phyloP scores from a whole-genome alignment of 768 basidiomycete species.

The Suillus weaverae region DNA sequence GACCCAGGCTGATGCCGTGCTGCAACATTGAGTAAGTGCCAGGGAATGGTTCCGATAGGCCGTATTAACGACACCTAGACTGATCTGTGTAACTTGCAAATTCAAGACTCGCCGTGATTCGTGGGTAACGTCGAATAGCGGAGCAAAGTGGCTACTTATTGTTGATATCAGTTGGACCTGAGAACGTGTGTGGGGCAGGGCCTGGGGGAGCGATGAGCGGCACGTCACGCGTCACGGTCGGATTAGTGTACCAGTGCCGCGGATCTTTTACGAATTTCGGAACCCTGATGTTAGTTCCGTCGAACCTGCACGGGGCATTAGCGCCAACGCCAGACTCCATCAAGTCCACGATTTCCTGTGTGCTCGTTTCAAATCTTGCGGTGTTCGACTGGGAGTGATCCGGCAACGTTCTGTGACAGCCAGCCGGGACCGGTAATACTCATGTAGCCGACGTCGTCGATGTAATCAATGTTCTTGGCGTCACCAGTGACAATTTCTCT shows the following conservation, averaged over 20 bases:
- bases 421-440: background rate
- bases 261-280: background rate
- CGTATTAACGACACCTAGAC: background rate
- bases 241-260: background rate
- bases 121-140: background rate
- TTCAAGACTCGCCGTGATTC: background rate
- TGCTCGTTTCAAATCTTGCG: background rate
- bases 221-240: background rate
- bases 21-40: background rate
- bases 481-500: background rate
- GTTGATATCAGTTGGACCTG: background rate
- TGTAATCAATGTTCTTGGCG: background rate
- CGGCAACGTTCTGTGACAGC: background rate
- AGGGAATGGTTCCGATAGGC: background rate
- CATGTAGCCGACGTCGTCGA: background rate
- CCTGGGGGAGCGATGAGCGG: background rate
- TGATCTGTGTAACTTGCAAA: background rate
- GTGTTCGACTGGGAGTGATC: background rate
- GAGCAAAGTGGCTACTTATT: background rate
- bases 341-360: background rate
- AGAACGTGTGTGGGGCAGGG: background rate
- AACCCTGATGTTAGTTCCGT: background rate
- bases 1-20: background rate
- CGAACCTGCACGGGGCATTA: background rate
- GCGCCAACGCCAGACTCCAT: background rate